Evolutionary conservation across 2,329 filamentous ascomycete genomes (phyloP).

Genomic region (Trematosphaeria pertusa): DNA sequence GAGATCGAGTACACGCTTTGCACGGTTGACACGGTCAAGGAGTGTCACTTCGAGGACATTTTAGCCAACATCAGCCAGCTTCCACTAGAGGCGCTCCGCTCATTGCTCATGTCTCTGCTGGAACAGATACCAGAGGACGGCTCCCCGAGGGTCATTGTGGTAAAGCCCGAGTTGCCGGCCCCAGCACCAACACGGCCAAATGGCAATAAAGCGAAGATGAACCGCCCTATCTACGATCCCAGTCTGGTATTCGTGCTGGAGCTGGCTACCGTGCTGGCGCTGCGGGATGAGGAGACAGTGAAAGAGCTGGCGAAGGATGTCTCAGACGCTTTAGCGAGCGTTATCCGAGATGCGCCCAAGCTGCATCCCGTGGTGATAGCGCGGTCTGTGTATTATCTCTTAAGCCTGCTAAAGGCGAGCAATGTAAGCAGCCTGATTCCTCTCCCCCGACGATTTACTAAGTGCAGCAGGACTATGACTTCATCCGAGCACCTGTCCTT

Average conservation of each 20-base stretch:
- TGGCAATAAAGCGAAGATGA: conserved; percentile 62
- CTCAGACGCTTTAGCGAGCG: conserved; percentile 77
- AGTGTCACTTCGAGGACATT: conserved; percentile 83
- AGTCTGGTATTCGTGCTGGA: conserved; percentile 90
- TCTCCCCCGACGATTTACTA: background rate
- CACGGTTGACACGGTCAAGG: conserved; percentile 91
- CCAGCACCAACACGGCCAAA: conserved; percentile 66
- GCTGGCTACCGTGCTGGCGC: conserved; percentile 80
- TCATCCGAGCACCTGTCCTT: conserved; percentile 88
- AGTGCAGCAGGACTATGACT: conserved; percentile 75
- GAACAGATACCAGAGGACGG: conserved; percentile 87
- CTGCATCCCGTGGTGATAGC: conserved; percentile 86
- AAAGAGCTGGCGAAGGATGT: conserved; percentile 78
- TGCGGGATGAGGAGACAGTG: conserved; percentile 77
- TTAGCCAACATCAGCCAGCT: conserved; percentile 81
- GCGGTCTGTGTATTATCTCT: conserved; percentile 83
- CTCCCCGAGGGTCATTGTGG: conserved; percentile 80
- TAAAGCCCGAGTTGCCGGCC: conserved; percentile 83
- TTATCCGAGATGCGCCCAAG: conserved; percentile 79
- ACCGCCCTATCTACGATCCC: conserved; percentile 78
- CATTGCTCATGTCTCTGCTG: conserved; percentile 75
- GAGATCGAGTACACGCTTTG: conserved; percentile 95
- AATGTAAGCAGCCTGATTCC: conserved; percentile 68
- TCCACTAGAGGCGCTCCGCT: conserved; percentile 64
- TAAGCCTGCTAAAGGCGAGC: conserved; percentile 80